A percentile compares a stretch with the other conserved stretches of the same genome.
phyloP scores from a whole-genome alignment of 441 rosid genomes.

The Metrosideros polymorpha region DNA sequence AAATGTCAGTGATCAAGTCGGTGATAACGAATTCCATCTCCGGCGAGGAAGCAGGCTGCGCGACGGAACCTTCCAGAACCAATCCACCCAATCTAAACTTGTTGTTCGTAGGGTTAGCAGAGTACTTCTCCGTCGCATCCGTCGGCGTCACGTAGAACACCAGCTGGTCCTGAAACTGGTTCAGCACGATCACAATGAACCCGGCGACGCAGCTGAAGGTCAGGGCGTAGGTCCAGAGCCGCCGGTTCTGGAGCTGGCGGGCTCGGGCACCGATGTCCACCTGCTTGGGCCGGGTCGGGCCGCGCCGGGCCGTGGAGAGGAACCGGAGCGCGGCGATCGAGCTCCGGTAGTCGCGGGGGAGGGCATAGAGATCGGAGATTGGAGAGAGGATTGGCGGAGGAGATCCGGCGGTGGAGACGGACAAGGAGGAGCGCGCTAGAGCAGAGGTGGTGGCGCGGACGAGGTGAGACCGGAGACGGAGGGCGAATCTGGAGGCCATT shows the following conservation, averaged over 20 bases:
- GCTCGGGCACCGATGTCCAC: constrained; percentile 79
- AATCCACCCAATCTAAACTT: constrained; percentile 80
- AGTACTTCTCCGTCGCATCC: constrained; percentile 72
- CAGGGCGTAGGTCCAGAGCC: constrained; percentile 82
- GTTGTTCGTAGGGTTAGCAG: constrained; percentile 48
- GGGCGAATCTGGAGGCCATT: constrained; percentile 48
- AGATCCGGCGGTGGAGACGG: not conserved
- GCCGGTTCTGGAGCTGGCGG: constrained; percentile 81
- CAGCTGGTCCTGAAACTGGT: constrained; percentile 76
- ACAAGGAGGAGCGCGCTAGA: constrained; percentile 8
- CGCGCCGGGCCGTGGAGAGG: constrained; percentile 52
- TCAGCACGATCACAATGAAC: constrained; percentile 81
- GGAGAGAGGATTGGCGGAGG: constrained; percentile 3
- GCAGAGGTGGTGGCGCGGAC: constrained; percentile 14
- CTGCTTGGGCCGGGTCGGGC: constrained; percentile 42
- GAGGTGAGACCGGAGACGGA: constrained; percentile 42
- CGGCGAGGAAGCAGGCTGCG: constrained; percentile 54
- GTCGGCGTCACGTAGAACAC: constrained; percentile 88
- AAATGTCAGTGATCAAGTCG: constrained; percentile 71
- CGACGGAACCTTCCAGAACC: constrained; percentile 88
- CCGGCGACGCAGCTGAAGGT: constrained; percentile 87
- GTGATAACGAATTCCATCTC: constrained; percentile 87
- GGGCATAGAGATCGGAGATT: constrained; percentile 15
- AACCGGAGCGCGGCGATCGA: constrained; percentile 30
- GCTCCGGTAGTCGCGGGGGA: constrained; percentile 3